phyloP scores from a whole-genome alignment of 1,139 yeast genomes.

The Pichia sp. region DNA sequence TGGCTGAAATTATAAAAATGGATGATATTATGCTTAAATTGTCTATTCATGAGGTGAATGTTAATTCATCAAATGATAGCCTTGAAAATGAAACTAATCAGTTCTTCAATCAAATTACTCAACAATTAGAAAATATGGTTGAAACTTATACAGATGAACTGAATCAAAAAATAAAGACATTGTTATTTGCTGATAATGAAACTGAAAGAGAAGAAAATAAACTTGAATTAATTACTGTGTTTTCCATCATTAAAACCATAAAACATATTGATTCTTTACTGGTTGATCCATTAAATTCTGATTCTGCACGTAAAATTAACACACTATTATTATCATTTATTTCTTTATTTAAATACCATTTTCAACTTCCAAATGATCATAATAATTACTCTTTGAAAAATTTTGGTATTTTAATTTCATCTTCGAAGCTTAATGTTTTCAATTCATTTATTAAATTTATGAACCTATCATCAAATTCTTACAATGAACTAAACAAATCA shows the following conservation, averaged over 20 bases:
- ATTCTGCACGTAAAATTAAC: constrained; percentile 12
- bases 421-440: constrained; percentile 13
- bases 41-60: neutral
- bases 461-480: constrained; percentile 12
- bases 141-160: constrained; percentile 1
- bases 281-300: constrained; percentile 9
- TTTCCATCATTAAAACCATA: constrained; percentile 18
- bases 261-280: constrained; percentile 16
- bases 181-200: neutral
- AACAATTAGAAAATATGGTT: neutral
- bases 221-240: constrained; percentile 23
- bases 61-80: neutral
- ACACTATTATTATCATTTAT: constrained; percentile 16
- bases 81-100: neutral
- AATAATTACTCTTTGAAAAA: constrained; percentile 24
- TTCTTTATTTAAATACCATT: constrained; percentile 25
- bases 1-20: neutral
- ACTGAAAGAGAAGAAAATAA: constrained; percentile 17
- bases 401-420: constrained; percentile 21
- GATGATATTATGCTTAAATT: constrained; percentile 1
- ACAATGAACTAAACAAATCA: constrained; percentile 16
- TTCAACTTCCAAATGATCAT: constrained; percentile 23
- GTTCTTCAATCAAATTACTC: neutral
- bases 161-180: neutral
- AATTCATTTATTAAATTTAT: constrained; percentile 16